Evolutionary conservation across 495 filamentous ascomycete genomes (phyloP).

Genomic region (Patellaria atrata): DNA sequence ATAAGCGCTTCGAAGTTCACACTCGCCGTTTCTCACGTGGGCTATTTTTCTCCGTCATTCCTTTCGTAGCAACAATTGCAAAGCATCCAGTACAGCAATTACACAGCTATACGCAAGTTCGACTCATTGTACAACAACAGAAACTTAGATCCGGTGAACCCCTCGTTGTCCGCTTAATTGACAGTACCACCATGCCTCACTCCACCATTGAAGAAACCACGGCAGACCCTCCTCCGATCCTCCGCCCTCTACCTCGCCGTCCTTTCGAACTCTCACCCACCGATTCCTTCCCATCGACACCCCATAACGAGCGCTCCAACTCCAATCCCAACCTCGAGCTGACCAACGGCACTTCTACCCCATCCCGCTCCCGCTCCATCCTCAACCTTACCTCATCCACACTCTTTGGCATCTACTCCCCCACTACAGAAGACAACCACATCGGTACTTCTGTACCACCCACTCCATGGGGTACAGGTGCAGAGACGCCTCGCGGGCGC

Average conservation of each 20-base stretch:
- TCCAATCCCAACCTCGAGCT: not conserved
- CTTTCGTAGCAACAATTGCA: too few species aligned
- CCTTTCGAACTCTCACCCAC: slow-evolving; percentile 50
- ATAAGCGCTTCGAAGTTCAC: too few species aligned
- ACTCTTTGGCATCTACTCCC: slow-evolving; percentile 79
- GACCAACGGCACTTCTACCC: slow-evolving; percentile 5
- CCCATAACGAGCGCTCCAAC: not conserved
- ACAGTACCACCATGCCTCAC: too few species aligned
- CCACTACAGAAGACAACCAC: slow-evolving; percentile 39
- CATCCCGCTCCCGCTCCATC: slow-evolving; percentile 51
- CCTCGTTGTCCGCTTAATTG: too few species aligned
- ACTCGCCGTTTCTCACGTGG: too few species aligned
- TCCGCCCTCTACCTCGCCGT: slow-evolving; percentile 61
- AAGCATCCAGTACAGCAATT: too few species aligned
- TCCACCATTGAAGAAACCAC: too few species aligned
- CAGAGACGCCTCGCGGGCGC: slow-evolving; percentile 40
- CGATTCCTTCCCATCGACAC: slow-evolving; percentile 25
- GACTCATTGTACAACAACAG: too few species aligned
- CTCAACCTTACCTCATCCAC: slow-evolving; percentile 83
- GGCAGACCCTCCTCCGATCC: slow-evolving; percentile 38
- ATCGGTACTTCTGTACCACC: slow-evolving; percentile 29
- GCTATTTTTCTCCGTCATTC: too few species aligned
- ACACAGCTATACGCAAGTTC: too few species aligned
- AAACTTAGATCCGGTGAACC: too few species aligned
- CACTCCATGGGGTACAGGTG: slow-evolving; percentile 59